Evolutionary conservation across 2,329 filamentous ascomycete species (phyloP).

Genomic region (Cercospora beticola): DNA sequence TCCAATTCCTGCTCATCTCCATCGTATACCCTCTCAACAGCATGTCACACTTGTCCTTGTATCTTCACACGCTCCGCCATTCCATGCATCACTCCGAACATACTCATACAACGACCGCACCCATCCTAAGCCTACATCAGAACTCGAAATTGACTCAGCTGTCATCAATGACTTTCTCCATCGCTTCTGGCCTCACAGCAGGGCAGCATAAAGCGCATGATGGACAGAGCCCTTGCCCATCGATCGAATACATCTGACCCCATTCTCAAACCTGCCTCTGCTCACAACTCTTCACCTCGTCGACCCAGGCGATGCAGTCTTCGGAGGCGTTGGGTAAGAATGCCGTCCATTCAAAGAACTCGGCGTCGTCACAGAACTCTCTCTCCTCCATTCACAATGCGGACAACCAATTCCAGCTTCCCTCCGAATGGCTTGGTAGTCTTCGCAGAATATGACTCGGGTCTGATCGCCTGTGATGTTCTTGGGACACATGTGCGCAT

Average conservation of each 20-base stretch:
- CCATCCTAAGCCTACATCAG: background rate
- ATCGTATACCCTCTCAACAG: background rate
- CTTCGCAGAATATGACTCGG: constrained; percentile 37
- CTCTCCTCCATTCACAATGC: constrained; percentile 21
- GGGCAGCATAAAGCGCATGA: background rate
- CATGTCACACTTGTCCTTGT: background rate
- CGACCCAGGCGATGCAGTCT: constrained; percentile 24
- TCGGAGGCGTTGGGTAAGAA: constrained; percentile 26
- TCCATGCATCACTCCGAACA: background rate
- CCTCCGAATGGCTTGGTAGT: constrained; percentile 31
- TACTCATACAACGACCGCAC: background rate
- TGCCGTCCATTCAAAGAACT: constrained; percentile 8
- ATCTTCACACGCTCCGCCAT: background rate
- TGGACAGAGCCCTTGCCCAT: background rate
- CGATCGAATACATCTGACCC: background rate
- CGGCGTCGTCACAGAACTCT: constrained; percentile 16
- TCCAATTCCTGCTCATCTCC: background rate
- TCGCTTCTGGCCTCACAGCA: background rate
- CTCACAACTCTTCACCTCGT: constrained; percentile 13
- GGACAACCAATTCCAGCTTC: constrained; percentile 23
- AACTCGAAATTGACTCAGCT: background rate
- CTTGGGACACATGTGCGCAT: constrained; percentile 36
- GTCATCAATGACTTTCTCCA: background rate
- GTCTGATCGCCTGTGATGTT: constrained; percentile 32
- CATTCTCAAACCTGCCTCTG: background rate